Percentiles rank a stretch among this genome's conserved stretches.
phyloP scores from a whole-genome alignment of 371 early-diverging fungal genomes.

The Mucor plumbeus region DNA sequence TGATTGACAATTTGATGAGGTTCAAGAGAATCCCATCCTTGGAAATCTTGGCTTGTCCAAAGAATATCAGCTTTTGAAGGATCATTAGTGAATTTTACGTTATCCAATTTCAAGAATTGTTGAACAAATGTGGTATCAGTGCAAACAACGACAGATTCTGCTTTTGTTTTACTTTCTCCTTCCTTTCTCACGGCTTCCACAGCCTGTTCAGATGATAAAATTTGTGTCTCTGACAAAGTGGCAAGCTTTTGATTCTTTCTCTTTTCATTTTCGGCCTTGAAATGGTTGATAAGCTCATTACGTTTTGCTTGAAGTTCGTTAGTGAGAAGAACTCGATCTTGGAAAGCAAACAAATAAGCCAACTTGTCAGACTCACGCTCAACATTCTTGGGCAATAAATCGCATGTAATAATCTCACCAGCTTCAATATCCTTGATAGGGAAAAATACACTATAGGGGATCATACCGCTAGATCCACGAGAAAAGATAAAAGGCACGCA shows the following conservation, averaged over 20 bases:
- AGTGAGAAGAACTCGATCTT: constrained; percentile 42
- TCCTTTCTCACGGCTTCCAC: constrained; percentile 19
- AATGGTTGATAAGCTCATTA: constrained; percentile 36
- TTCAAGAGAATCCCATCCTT: constrained; percentile 54
- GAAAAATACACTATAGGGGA: constrained; percentile 66
- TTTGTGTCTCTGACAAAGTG: not conserved
- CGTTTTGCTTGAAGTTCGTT: constrained; percentile 25
- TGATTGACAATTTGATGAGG: constrained; percentile 58
- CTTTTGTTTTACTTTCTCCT: constrained; percentile 26
- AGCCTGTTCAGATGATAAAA: constrained; percentile 13
- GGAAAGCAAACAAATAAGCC: constrained; percentile 58
- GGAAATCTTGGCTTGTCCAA: constrained; percentile 58
- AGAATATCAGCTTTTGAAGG: constrained; percentile 56
- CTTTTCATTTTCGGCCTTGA: constrained; percentile 24
- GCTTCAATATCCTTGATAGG: constrained; percentile 58
- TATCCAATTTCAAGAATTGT: constrained; percentile 52
- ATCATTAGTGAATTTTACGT: constrained; percentile 50
- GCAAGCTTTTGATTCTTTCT: not conserved
- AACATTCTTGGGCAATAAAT: constrained; percentile 54
- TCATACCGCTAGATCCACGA: constrained; percentile 54
- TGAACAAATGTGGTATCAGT: constrained; percentile 54
- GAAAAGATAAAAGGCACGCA: constrained; percentile 67
- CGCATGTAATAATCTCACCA: constrained; percentile 55
- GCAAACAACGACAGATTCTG: constrained; percentile 10
- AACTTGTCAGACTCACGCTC: constrained; percentile 45